Evolutionary conservation across 371 early-diverging fungal species (phyloP).

Genomic region (Haplosporangium sp.): DNA sequence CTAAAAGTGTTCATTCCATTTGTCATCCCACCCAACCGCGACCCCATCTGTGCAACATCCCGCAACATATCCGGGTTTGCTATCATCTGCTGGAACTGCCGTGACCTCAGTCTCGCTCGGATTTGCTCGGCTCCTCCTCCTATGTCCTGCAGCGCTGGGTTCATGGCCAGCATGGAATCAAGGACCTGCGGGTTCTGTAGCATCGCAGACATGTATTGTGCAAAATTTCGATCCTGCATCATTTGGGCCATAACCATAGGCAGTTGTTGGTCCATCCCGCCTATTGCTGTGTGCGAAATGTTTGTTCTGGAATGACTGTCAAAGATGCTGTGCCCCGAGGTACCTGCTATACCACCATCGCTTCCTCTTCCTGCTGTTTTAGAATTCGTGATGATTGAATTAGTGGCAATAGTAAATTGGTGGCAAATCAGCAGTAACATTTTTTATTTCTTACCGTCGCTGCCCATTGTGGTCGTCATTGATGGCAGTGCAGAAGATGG

Average conservation of each 20-base stretch:
- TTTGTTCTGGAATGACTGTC: constrained; percentile 59
- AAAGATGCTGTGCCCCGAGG: constrained; percentile 1
- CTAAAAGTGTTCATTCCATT: constrained; percentile 14
- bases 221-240: constrained; percentile 86
- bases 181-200: constrained; percentile 87
- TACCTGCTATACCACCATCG: no score
- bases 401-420: no score
- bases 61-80: constrained; percentile 86
- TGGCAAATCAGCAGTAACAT: background rate
- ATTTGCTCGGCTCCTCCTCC: constrained; percentile 86
- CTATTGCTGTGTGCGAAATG: constrained; percentile 39
- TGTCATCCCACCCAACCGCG: constrained; percentile 62
- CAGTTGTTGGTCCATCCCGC: constrained; percentile 70
- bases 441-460: constrained; percentile 17
- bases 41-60: constrained; percentile 77
- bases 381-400: no score
- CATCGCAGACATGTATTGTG: constrained; percentile 80
- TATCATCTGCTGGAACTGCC: constrained; percentile 85
- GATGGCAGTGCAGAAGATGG: constrained; percentile 23
- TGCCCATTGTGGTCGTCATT: constrained; percentile 42
- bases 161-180: constrained; percentile 81
- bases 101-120: constrained; percentile 78
- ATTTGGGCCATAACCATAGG: constrained; percentile 73
- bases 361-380: no score
- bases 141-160: constrained; percentile 83